These are phyloP conservation scores for Backusella parvicylindrica DNA, from an alignment of 192 early-diverging fungal species.

Conservation along the genomic window DNA sequence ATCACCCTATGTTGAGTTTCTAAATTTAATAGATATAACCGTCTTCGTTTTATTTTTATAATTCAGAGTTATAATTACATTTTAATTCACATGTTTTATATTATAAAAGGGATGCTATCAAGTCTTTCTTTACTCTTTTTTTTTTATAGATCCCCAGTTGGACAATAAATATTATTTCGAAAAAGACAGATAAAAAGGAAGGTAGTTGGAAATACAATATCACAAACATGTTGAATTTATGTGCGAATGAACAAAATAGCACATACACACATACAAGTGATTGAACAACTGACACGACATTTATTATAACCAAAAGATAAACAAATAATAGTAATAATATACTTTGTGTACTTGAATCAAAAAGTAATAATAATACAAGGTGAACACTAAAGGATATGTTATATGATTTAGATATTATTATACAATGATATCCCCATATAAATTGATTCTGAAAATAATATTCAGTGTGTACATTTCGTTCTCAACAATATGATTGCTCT, in stretches of 20 bases:
- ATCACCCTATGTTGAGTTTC: background rate
- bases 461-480: background rate
- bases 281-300: background rate
- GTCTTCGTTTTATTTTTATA: background rate
- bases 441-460: background rate
- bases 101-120: background rate
- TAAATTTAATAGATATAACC: background rate
- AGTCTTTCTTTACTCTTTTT: background rate
- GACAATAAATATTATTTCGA: background rate
- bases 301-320: background rate
- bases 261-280: background rate
- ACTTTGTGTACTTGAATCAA: too few species aligned
- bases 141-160: background rate
- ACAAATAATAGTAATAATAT: too few species aligned
- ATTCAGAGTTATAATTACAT: background rate
- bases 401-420: background rate
- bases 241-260: background rate
- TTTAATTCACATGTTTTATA: background rate
- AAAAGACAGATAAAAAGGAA: background rate
- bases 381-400: background rate
- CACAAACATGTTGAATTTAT: background rate
- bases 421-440: background rate
- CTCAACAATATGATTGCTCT: background rate
- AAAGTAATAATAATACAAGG: background rate
- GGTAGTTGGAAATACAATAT: background rate